Evolutionary conservation across 192 early-diverging fungal genomes (phyloP), one percentile per base, ranked within the genome.

Genomic region (Backusella australiensis): DNA sequence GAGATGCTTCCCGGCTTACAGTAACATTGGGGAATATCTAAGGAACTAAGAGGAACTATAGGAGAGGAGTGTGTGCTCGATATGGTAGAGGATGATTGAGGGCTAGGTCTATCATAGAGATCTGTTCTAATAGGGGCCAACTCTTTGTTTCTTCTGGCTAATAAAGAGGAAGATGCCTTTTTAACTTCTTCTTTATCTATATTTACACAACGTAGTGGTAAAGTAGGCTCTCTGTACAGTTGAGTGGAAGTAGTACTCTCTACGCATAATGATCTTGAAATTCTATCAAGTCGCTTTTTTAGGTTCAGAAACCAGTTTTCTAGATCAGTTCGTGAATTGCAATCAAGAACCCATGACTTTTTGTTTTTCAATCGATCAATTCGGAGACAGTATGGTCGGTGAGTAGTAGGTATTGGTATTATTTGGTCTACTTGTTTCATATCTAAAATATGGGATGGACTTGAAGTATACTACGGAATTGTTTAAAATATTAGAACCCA

Each of bases 331-430:
- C 29, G 56, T 29, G 56, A 63, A 32, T 29, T 63, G 11, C 56
- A 63, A 14, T 63, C 56, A 63, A 63, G 56, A 26, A 63, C n/a
- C 56, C 56, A 63, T 3, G 56, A 63, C 11, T 63, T 63, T 63
- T 63, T 63, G 23, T 63, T 63, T 29, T 63, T 63, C 3, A 63
- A 12, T 63, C 56, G 56, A 63, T 63, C 56, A 63, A 63, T 63
- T 63, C 56, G 56, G 9, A 63, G 12, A 29, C 56, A 63, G 56
- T 29, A 63, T 26, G 56, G 56, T 4, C 56, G 56, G n/a, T 63
- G 23, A 14, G 56, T 63, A 4, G 56, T 63, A 7, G 56, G 56
- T 63, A 63, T 4, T 12, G 56, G 56, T 23, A 63, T 63, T 23
- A 63, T 29, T 63, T 63, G 56, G 26, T 63, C 56, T 4, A 63